These are phyloP conservation scores for Daldinia caldariorum DNA, from an alignment of 495 filamentous ascomycete species.

Conservation along the genomic window DNA sequence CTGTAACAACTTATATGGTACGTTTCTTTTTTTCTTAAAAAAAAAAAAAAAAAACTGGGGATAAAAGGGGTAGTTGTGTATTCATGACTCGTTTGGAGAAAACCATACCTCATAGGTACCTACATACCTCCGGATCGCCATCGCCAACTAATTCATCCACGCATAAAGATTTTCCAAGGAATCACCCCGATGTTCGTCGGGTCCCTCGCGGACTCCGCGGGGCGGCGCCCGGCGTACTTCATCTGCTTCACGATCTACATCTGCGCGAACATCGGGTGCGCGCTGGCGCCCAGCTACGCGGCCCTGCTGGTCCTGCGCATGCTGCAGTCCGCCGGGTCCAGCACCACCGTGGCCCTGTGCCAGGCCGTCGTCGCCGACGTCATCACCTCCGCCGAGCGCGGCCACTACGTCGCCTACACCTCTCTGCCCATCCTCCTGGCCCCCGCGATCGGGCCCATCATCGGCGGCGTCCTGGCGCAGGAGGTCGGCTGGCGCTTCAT, in stretches of 20 bases:
- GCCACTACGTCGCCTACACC: conserved; percentile 57
- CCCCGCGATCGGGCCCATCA: conserved; percentile 60
- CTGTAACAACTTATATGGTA: conserved; percentile 68
- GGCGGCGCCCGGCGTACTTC: conserved; percentile 63
- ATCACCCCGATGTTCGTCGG: conserved; percentile 62
- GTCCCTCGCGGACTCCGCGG: conserved; percentile 58
- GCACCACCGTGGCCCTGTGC: conserved; percentile 59
- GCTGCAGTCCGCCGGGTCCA: conserved; percentile 64
- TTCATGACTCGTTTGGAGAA: conserved; percentile 1
- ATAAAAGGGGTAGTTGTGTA: neutral
- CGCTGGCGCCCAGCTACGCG: conserved; percentile 60
- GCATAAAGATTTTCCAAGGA: conserved; percentile 56
- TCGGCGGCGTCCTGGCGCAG: conserved; percentile 65
- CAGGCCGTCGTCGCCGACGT: conserved; percentile 64
- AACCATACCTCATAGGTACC: neutral
- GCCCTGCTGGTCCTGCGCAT: conserved; percentile 62
- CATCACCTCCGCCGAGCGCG: conserved; percentile 60
- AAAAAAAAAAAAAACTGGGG: too few relatives aligned
- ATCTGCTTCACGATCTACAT: conserved; percentile 63
- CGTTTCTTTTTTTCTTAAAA: neutral
- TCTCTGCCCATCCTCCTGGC: conserved; percentile 47
- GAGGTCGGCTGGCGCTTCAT: conserved; percentile 67
- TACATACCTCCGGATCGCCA: conserved; percentile 10
- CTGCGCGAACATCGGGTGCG: conserved; percentile 63
- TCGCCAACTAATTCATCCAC: neutral